Evolutionary conservation across 768 basidiomycete genomes (phyloP), one percentile per base, ranked within the genome.

Genomic region (Peribolospora baueri): DNA sequence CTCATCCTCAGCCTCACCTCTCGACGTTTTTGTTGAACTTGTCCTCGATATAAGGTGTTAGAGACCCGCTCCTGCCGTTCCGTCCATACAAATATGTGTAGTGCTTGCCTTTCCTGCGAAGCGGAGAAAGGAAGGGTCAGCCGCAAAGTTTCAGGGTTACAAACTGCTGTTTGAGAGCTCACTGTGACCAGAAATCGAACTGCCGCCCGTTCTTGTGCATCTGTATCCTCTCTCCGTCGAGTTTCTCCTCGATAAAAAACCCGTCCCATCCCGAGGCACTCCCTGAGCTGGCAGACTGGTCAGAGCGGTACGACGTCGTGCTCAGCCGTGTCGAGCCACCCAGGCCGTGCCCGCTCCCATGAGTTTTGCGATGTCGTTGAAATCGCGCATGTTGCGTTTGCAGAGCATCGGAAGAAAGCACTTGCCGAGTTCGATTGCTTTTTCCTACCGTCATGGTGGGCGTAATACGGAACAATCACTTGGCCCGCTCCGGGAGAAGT

Each of bases 141-240:
- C 25, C 38, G 42, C 48, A 14, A 7, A 55, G 42, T 37, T 8
- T 6, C 43, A 14, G 42, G 8, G 5, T 40, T 50, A 42, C 46
- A 9, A 46, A 41, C 11, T 41, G 39, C 41, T 48, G 54, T 42
- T 25, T 25, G 7, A 5, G 9, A 54, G 40, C 62, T 40, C 60
- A 84, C 80, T 90, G 75, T 14, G 93, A 97, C 65, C 81, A 90
- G 62, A 91, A 95, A 60, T 81, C 84, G 64, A 84, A 95, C 64
- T 85, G 79, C 57, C 84, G 82, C 0, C 85, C 86, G 50, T 82
- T 74, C 66, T 84, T 95, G 64, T 98, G 93, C 55, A 98, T 60
- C 65, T 97, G 93, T 69, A 98, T 87, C 41, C 93, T 72, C 66
- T 98, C 93, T 2, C 93, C 93, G 61, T 98, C 93, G 2, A 97